Evolutionary conservation across 441 rosid genomes (phyloP), one percentile per base, ranked within the genome.

Genomic region (Populus trichocarpa): DNA sequence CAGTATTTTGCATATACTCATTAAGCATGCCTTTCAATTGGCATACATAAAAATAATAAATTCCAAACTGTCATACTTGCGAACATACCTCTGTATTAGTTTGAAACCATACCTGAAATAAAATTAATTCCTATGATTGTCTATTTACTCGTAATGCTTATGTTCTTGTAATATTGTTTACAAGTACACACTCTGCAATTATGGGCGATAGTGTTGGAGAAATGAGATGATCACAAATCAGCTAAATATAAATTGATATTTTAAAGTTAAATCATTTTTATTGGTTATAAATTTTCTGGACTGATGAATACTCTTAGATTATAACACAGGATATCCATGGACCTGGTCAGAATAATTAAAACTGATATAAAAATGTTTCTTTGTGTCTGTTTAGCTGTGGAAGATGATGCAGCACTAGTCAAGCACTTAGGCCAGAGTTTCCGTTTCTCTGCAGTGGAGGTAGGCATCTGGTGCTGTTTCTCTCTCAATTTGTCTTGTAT

Each of bases 351-450:
- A 77, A 63, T 38, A 69, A 65, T n/a, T 75, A 64, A 71, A 30
- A 23, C 65, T n/a, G 26, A 78, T 76, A 73, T 82, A 22, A 81
- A 64, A 13, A 2, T 35, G 69, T 26, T 73, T 28, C 28, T 68
- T 71, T 68, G 38, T 10, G n/a, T 25, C 23, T 79, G 70, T 80
- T 76, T 88, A 96, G 99, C 81, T 82, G 92, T 89, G 2, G 97
- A 92, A 82, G 98, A 96, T 42, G 99, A 96, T 71, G 92, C 83
- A 20, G 87, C 85, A 61, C 36, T 94, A 75, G 96, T 94, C 79
- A 94, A 94, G 85, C 96, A 87, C 81, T 90, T 92, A 74, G 97
- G 97, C 80, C 96, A 90, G 80, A 94, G 95, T 86, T 93, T 92
- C 86, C 89, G 97, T 75, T 88, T 87, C 85, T 86, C 97, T 14